Base-by-base conservation (phyloP, 306 rosid genomes). In the Argentina anserina region DNA sequence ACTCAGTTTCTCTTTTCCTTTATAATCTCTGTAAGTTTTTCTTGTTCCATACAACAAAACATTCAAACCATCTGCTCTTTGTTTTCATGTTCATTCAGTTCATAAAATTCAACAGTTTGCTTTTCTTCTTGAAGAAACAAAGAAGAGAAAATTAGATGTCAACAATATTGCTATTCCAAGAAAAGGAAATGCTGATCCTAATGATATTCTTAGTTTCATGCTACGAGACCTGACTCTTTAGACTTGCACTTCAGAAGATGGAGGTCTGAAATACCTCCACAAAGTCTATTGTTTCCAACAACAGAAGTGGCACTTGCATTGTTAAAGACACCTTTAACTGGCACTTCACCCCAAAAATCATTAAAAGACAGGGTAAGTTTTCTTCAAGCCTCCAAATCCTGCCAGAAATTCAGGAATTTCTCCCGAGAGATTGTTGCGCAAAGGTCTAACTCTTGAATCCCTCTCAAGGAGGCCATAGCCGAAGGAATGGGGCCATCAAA, bases 161-260 rank as follows among this genome's bases (percentile, higher is more conserved):
- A 67, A 9, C 71, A 17, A 8, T 21, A 67, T 17, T 3, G 14
- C 40, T 18, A 67, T 25, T 43, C 56, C 71, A 17, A 67, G 56
- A 28, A 58, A 3, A 14, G 39, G 4, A 10, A 66, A 65, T 8
- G 17, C 49, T 3, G n/a, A 25, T 25, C 23, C 20, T 41, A 41
- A 5, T 10, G 14, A 21, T 6, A 65, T 13, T 23, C 25, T 41
- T 14, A 25, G 7, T 15, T 66, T 66, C 70, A 12, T 21, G 11
- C 9, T 45, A 67, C 0, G 56, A 45, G 40, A 25, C 9, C 7
- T 42, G 34, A 66, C 9, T 42, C 37, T 42, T 23, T 42, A 42
- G 53, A 23, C n/a, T 65, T 67, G 71, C 71, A 67, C 25, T 28
- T 67, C 11, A 41, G 58, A 28, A 67, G 58, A 1, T 28, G 58